phyloP scores from a whole-genome alignment of 441 rosid genomes.

The Croton setiger region DNA sequence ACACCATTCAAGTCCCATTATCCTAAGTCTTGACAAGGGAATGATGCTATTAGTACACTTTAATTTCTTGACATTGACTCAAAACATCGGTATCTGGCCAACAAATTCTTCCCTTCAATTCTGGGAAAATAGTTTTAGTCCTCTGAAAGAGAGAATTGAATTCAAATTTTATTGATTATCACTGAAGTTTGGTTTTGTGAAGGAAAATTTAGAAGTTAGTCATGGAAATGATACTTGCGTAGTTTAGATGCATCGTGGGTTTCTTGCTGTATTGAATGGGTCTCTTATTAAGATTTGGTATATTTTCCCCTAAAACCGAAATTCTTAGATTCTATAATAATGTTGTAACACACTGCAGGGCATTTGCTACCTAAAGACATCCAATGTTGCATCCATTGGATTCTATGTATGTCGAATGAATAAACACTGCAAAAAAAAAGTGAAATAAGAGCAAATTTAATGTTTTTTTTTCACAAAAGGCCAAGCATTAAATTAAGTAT shows the following conservation, averaged over 20 bases:
- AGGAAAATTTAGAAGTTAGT: too few species aligned
- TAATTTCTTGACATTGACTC: not conserved
- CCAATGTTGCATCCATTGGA: not conserved
- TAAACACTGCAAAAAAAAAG: not conserved
- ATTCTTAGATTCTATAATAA: not conserved
- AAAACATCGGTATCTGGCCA: not conserved
- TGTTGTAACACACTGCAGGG: not conserved
- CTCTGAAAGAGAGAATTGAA: not conserved
- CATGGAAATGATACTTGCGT: too few species aligned
- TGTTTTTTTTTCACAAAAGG: not conserved
- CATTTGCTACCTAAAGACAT: not conserved
- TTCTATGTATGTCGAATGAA: not conserved
- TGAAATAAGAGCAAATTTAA: not conserved
- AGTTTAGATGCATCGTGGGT: too few species aligned
- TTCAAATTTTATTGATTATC: too few species aligned
- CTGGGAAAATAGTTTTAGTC: not conserved
- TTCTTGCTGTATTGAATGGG: not conserved
- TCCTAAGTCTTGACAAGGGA: not conserved
- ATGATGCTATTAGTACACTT: not conserved
- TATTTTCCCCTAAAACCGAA: not conserved
- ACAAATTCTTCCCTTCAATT: not conserved
- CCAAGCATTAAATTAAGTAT: not conserved
- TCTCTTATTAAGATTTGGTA: not conserved
- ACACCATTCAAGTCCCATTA: not conserved
- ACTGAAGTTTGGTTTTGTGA: too few species aligned